Base-by-base conservation (phyloP, 2,329 filamentous ascomycete genomes). In the Ceratocystiopsis sp. region DNA sequence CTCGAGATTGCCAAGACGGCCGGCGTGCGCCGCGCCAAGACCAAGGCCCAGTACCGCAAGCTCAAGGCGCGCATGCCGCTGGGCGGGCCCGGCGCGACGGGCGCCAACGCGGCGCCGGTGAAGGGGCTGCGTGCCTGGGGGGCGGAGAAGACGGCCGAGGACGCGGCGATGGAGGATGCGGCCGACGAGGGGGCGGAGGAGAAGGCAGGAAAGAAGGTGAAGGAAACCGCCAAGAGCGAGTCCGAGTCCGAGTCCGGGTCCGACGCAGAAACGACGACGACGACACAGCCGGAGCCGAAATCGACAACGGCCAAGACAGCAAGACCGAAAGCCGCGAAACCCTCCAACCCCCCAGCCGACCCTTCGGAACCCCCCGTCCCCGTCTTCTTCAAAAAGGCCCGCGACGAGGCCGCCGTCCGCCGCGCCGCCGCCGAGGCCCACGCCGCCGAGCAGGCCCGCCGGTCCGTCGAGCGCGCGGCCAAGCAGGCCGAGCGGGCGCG, bases 31-130 rank as follows among this genome's bases (percentile, higher is more conserved):
- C 93, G 91, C 59, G 86, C 87, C 47, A 94, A 95, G 61, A 70
- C 94, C 49, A 91, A 89, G 63, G 93, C 94, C 61, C 75, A 82
- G 37, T 95, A 94, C 57, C 82, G 81, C 49, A 95, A 94, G 61
- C 67, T 94, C 50, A 89, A 87, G 61, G 77, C 76, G 25, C 59
- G 66, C 42, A 58, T 37, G n/a, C 50, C 19, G 34, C 37, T 35
- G 46, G 43, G 32, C 21, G 44, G 42, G 29, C 37, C 39, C 15
- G 48, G 47, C 36, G 51, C 45, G 54, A 43, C 55, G 61, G 56
- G 40, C 37, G 40, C 25, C 58, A 55, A 54, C 75, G 66, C 43
- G 73, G 61, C 53, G 7, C 25, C 25, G 25, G 25, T 29, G 5
- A 8, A 29, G 25, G 25, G 25, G 25, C 4, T 2, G 2, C 25